Conservation (phyloP, 2,329 filamentous ascomycete species). For the Talaromyces albobiverticillius region DNA sequence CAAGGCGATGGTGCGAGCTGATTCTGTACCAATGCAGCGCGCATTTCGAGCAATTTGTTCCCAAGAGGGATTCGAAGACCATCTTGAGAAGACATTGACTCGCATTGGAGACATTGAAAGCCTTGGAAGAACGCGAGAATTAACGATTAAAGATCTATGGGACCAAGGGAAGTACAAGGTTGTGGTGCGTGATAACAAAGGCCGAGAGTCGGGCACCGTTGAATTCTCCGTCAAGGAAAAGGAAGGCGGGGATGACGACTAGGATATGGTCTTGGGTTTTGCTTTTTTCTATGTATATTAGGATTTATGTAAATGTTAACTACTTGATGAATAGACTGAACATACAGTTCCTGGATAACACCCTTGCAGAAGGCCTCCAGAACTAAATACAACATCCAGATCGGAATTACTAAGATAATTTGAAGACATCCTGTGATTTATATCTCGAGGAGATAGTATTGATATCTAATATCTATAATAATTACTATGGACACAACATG, state of each 20-base stretch:
- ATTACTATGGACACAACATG: too few species aligned
- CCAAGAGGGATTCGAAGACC: conserved; percentile 73
- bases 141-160: conserved; percentile 93
- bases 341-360: too few species aligned
- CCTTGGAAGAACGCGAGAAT: conserved; percentile 85
- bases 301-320: background rate
- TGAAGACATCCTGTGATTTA: too few species aligned
- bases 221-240: conserved; percentile 46
- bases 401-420: too few species aligned
- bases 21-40: conserved; percentile 92
- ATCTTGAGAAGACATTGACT: conserved; percentile 76
- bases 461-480: background rate
- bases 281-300: background rate
- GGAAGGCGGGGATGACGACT: conserved; percentile 32
- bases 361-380: too few species aligned
- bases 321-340: background rate
- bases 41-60: conserved; percentile 83
- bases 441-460: too few species aligned
- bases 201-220: conserved; percentile 45
- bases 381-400: too few species aligned
- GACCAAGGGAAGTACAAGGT: conserved; percentile 77
- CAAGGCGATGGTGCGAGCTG: conserved; percentile 80
- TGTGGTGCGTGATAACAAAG: conserved; percentile 46
- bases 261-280: background rate
- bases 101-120: conserved; percentile 92